Percentiles rank a stretch among this genome's conserved stretches.
These are phyloP conservation scores for Helianthus annuus DNA, from an alignment of 129 eudicot species.

Conservation along the genomic window DNA sequence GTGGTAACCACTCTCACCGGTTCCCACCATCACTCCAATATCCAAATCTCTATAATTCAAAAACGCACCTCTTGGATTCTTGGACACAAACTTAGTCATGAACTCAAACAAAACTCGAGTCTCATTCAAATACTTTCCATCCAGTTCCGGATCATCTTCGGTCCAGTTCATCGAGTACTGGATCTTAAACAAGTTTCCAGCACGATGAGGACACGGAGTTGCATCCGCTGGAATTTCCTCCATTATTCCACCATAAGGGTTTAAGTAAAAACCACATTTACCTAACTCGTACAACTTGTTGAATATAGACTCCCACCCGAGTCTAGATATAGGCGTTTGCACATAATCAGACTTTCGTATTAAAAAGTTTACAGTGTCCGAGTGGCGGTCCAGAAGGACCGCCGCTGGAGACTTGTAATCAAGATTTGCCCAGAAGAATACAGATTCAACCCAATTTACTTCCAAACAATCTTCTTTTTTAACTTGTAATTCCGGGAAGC, in stretches of 20 bases:
- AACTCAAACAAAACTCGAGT: slow-evolving; percentile 21
- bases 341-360: slow-evolving; percentile 27
- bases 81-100: slow-evolving; percentile 39
- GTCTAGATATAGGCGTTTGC: slow-evolving; percentile 9
- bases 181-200: slow-evolving; percentile 38
- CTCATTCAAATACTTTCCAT: slow-evolving; percentile 11
- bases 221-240: slow-evolving; percentile 33
- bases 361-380: not conserved
- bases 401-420: slow-evolving; percentile 13
- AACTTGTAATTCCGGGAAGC: slow-evolving; percentile 14
- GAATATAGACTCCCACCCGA: slow-evolving; percentile 14
- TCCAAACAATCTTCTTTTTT: slow-evolving; percentile 22
- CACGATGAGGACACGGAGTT: slow-evolving; percentile 47
- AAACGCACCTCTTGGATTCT: slow-evolving; percentile 39
- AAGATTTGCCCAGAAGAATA: slow-evolving; percentile 21
- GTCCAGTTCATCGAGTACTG: slow-evolving; percentile 32
- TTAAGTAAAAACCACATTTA: slow-evolving; percentile 7
- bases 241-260: slow-evolving; percentile 46
- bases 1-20: slow-evolving; percentile 17
- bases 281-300: slow-evolving; percentile 22
- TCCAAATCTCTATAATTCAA: slow-evolving; percentile 36
- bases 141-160: slow-evolving; percentile 18
- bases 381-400: slow-evolving; percentile 20
- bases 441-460: slow-evolving; percentile 16
- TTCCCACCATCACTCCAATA: slow-evolving; percentile 26